A percentile compares a stretch with the other conserved stretches of the same genome.
Conservation (phyloP, 192 early-diverging fungal species). For the Coemansia aciculifera region DNA sequence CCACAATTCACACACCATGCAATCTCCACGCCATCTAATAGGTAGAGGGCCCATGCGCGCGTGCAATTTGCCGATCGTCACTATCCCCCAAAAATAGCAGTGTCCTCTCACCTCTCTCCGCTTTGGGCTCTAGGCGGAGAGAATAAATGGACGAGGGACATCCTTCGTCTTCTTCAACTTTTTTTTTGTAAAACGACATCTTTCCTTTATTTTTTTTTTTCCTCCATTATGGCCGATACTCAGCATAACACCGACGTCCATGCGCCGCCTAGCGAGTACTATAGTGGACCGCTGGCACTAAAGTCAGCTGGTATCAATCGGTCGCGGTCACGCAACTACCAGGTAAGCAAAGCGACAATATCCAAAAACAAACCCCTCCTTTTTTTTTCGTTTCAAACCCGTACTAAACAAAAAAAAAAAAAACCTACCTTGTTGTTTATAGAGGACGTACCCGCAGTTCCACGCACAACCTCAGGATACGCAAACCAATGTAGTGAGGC, state of each 20-base stretch:
- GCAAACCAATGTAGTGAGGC: constrained; percentile 12
- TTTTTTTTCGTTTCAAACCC: no score
- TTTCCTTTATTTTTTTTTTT: not conserved
- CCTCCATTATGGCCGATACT: constrained; percentile 15
- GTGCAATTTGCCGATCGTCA: not conserved
- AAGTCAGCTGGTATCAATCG: constrained; percentile 29
- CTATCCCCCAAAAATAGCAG: not conserved
- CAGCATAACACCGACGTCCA: constrained; percentile 20
- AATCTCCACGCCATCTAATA: not conserved
- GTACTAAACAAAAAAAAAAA: not conserved
- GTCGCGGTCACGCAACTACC: constrained; percentile 41
- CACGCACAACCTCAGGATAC: not conserved
- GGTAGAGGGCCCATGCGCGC: not conserved
- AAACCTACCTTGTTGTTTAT: no score
- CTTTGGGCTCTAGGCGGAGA: not conserved
- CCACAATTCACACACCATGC: not conserved
- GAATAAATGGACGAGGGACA: not conserved
- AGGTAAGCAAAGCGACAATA: constrained; percentile 16
- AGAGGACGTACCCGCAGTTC: not conserved
- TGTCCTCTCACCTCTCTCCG: not conserved
- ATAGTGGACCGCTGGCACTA: constrained; percentile 19
- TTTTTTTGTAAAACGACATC: not conserved
- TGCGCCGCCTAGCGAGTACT: constrained; percentile 47
- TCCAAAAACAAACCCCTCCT: no score
- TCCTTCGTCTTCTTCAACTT: not conserved